Base-by-base conservation (phyloP, 2,329 filamentous ascomycete genomes). In the Pseudogymnoascus sp. region DNA sequence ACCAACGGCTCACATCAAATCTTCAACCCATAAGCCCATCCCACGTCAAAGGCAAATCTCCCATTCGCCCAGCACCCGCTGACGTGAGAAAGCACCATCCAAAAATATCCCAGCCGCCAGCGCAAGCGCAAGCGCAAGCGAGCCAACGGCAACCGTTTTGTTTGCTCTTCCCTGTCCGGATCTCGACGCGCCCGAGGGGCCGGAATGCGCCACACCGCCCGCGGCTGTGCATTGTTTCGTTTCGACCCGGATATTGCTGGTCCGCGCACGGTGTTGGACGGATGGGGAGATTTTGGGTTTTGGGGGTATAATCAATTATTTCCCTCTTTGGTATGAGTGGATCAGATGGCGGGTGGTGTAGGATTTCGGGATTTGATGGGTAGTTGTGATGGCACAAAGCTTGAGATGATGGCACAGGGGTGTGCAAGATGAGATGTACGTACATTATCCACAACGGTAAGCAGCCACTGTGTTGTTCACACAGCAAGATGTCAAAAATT, bases 61-160 rank as follows among this genome's bases (percentile, higher is more conserved):
- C 50, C 28, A 33, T 56, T 56, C 28, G 50, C n/a, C 28, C 10
- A 33, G 10, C 50, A 56, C 10, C 25, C 50, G 50, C 28, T 33
- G 50, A 56, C 28, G 50, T 56, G 50, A 33, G 28, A 33, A 56
- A 31, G n/a, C 47, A n/a, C 21, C 25, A 50, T 50, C 44, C 23
- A 53, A 56, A 56, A 56, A 56, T 56, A 56, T 31, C n/a, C 50
- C 50, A 33, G 16, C 50, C 50, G 47, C 25, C 28, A 33, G 25
- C n/a, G n/a, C 16, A 56, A 56, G 50, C n/a, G n/a, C 16, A 56
- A 56, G 50, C 50, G 50, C 50, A 56, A 56, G 50, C 50, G 50
- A 56, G 14, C 50, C 50, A 56, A 56, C 50, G 6, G 16, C 28
- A 56, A 7, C 50, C 10, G 10, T 18, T 56, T 53, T 33, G 50